A percentile compares a stretch with the other conserved stretches of the same genome.
Conservation (phyloP, 2,329 filamentous ascomycete species). For the Nothopassalora personata region DNA sequence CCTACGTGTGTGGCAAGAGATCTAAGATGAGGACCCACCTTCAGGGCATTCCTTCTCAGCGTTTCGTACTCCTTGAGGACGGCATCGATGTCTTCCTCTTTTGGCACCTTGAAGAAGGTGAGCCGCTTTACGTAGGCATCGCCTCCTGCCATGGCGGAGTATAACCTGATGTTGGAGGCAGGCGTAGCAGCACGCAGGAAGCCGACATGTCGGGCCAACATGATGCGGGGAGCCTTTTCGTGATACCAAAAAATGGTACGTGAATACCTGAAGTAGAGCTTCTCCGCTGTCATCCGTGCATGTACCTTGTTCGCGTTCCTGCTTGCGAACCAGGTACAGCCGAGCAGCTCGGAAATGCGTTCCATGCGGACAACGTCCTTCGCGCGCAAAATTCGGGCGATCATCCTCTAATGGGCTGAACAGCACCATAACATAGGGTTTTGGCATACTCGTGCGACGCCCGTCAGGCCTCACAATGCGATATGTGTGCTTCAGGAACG, state of each 20-base stretch:
- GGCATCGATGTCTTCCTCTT: slow-evolving; percentile 41
- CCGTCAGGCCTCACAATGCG: too few relatives aligned
- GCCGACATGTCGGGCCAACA: not conserved
- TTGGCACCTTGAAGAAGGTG: slow-evolving; percentile 51
- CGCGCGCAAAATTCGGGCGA: too few relatives aligned
- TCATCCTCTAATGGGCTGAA: too few relatives aligned
- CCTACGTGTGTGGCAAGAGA: not conserved
- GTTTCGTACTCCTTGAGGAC: slow-evolving; percentile 44
- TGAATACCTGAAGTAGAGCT: not conserved
- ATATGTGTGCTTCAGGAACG: too few relatives aligned
- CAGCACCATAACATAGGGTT: too few relatives aligned
- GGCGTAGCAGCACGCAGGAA: not conserved
- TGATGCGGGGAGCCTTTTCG: not conserved
- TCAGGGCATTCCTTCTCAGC: slow-evolving; percentile 39
- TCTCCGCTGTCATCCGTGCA: not conserved
- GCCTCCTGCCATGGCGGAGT: slow-evolving; percentile 12
- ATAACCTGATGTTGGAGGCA: not conserved
- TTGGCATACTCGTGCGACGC: too few relatives aligned
- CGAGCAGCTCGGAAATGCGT: not conserved
- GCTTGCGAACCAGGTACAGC: not conserved
- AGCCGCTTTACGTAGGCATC: slow-evolving; percentile 41
- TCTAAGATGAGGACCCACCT: slow-evolving; percentile 29
- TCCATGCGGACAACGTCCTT: too few relatives aligned
- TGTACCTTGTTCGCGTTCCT: not conserved
- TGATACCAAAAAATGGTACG: not conserved